phyloP scores from a whole-genome alignment of 2,329 filamentous ascomycete species.

The Venturia carpophila region DNA sequence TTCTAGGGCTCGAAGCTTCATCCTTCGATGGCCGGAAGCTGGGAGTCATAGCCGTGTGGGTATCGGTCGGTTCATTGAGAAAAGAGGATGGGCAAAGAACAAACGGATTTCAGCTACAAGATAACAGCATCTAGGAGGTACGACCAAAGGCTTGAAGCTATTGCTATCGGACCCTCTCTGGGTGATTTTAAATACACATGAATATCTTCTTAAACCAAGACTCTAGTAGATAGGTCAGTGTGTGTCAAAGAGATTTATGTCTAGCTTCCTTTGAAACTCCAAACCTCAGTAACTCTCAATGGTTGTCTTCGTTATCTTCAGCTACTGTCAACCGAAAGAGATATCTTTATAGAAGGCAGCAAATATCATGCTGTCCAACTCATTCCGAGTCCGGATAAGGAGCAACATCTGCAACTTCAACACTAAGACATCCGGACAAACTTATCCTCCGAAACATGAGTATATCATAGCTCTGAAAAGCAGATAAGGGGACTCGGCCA shows the following conservation, averaged over 20 bases:
- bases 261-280: background rate
- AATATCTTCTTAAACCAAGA: background rate
- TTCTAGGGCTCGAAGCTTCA: background rate
- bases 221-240: background rate
- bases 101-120: too few relatives aligned
- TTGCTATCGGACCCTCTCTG: background rate
- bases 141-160: background rate
- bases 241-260: background rate
- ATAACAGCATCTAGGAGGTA: too few relatives aligned
- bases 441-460: too few relatives aligned
- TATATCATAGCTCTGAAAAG: too few relatives aligned
- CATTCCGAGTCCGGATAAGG: too few relatives aligned
- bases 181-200: background rate
- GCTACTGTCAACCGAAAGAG: background rate
- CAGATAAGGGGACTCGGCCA: too few relatives aligned
- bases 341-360: background rate
- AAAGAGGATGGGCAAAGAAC: too few relatives aligned
- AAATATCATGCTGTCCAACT: background rate
- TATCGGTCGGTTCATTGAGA: too few relatives aligned
- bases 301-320: background rate
- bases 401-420: too few relatives aligned
- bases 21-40: too few relatives aligned
- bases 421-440: too few relatives aligned
- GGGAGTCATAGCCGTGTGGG: too few relatives aligned
- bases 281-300: background rate